Evolutionary conservation across 768 basidiomycete species (phyloP), one percentile per base, ranked within the genome.

Genomic region (Rhodotorula sphaerocarpa): DNA sequence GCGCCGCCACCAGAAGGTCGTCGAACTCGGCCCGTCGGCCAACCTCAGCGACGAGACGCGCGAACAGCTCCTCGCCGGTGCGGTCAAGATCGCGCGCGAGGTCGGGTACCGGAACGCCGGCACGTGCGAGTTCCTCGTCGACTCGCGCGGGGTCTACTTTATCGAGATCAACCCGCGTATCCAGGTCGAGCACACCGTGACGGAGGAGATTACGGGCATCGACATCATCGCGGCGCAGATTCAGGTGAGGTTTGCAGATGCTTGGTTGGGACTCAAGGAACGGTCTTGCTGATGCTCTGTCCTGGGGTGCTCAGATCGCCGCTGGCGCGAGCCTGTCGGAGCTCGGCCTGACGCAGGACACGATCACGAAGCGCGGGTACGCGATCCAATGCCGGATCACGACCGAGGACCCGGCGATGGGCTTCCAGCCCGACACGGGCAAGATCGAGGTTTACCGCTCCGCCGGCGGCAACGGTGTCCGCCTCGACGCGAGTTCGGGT

Each of bases 191-290:
- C 95, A 97, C 77, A 97, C 95, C 59, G 96, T 97, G 75, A 96
- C 95, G 64, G 95, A 97, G 87, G 92, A 96, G 75, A 99, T 99
- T 73, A 97, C 95, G 64, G 95, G 95, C 54, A 91, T 97, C 75
- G 95, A 99, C 74, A 93, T 99, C 67, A 91, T 97, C 44, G 95
- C 95, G 57, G 95, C 95, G 25, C 95, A 97, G 77, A 97, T 99
- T 70, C 95, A 97, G 78, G 63, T 31, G 30, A 5, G 6, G n/a
- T 21, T 33, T 11, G 3, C 36, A 9, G 36, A 39, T 39, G 36
- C 16, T 27, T 46, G 7, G 12, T 30, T n/a, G n/a, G n/a, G n/a
- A n/a, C n/a, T n/a, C n/a, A n/a, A n/a, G n/a, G n/a, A n/a, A 50
- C 47, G 16, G 6, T 28, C 25, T 33, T 11, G 3, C 36, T 16